Percentiles rank a stretch among this genome's conserved stretches.
Evolutionary conservation across 176 grass and related monocot species (phyloP).

Genomic region (Eragrostis curvula): DNA sequence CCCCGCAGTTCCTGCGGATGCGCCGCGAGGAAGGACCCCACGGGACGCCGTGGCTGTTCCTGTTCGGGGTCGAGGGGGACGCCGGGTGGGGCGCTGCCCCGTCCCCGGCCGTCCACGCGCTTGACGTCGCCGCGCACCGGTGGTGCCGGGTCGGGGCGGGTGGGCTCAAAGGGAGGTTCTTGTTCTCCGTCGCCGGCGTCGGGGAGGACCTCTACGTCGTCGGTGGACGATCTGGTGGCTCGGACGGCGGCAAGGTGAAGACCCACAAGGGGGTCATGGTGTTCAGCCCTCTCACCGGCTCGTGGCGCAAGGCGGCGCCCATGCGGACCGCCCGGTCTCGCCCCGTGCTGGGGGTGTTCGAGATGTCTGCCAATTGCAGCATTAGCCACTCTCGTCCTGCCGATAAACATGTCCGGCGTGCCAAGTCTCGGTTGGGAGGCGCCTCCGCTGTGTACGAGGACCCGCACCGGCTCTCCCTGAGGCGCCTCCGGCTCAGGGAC

Average conservation of each 20-base stretch:
- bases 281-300: constrained; percentile 65
- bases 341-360: constrained; percentile 77
- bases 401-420: constrained; percentile 19
- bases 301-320: constrained; percentile 74
- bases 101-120: constrained; percentile 59
- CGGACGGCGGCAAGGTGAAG: constrained; percentile 47
- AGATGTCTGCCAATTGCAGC: constrained; percentile 57
- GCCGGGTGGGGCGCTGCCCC: constrained; percentile 51
- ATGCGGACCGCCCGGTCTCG: constrained; percentile 68
- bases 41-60: constrained; percentile 72
- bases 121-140: constrained; percentile 63
- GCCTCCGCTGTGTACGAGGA: constrained; percentile 82
- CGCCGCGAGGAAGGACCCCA: constrained; percentile 44
- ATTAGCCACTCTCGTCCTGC: constrained; percentile 42
- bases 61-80: constrained; percentile 64
- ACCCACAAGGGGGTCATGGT: constrained; percentile 71
- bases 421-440: constrained; percentile 48
- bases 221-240: constrained; percentile 59
- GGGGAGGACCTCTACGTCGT: constrained; percentile 70
- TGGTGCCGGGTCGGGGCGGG: constrained; percentile 59
- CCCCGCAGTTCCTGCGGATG: constrained; percentile 64
- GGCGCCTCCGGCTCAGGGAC: constrained; percentile 64
- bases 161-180: constrained; percentile 52
- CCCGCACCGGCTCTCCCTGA: constrained; percentile 65
- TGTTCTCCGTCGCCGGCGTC: constrained; percentile 69